Conservation (phyloP, 345 rosid genomes). For the Citrus glauca region DNA sequence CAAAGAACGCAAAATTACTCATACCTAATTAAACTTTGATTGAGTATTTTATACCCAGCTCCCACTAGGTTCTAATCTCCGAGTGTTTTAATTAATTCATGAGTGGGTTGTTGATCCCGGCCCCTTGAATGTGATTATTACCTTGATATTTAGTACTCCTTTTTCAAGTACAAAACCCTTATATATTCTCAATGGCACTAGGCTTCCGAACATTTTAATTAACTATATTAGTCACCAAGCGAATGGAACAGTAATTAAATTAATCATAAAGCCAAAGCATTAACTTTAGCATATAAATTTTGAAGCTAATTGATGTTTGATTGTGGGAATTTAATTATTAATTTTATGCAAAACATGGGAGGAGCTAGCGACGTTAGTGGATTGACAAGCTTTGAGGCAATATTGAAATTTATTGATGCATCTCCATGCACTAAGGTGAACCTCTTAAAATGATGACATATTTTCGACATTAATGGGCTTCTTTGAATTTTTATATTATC, state of each 20-base stretch:
- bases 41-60: too few relatives aligned
- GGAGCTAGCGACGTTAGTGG: constrained; percentile 17
- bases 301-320: neutral
- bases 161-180: neutral
- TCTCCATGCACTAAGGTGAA: neutral
- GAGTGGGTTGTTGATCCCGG: neutral
- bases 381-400: neutral
- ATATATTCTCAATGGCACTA: neutral
- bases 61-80: neutral
- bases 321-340: neutral
- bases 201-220: too few relatives aligned
- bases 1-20: neutral
- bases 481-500: neutral
- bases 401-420: neutral
- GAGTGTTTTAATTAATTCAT: neutral
- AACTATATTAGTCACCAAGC: too few relatives aligned
- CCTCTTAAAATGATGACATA: neutral
- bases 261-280: too few relatives aligned
- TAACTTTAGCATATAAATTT: neutral
- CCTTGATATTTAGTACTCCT: constrained; percentile 3
- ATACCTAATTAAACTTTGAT: neutral
- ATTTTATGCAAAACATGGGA: constrained; percentile 2
- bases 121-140: neutral
- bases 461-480: neutral
- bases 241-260: too few relatives aligned